phyloP scores from a whole-genome alignment of 306 rosid species.

The Ormosia semicastrata region DNA sequence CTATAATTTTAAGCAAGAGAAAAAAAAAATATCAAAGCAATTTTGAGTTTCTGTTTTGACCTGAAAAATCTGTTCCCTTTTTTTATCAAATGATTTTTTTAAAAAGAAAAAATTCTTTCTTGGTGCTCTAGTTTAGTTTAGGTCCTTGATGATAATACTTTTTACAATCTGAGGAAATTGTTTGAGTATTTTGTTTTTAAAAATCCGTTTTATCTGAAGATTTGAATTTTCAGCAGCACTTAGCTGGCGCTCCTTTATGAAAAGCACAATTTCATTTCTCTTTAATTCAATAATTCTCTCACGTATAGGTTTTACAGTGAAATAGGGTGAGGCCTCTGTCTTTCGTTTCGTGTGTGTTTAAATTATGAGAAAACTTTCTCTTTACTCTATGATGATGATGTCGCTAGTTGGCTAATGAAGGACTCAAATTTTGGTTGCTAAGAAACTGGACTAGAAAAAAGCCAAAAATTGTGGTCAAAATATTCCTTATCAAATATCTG shows the following conservation, averaged over 20 bases:
- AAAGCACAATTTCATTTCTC: neutral
- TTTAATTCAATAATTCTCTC: neutral
- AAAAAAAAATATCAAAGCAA: neutral
- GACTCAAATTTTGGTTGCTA: neutral
- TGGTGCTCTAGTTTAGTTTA: too few relatives aligned
- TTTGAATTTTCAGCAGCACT: neutral
- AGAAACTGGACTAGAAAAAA: neutral
- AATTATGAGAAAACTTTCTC: neutral
- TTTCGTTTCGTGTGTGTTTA: neutral
- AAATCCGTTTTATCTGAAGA: neutral
- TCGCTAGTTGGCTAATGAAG: neutral
- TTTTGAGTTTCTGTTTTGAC: slow-evolving; percentile 3
- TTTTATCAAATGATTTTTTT: neutral
- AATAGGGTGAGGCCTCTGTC: neutral
- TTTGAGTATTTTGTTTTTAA: neutral
- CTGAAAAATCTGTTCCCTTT: neutral
- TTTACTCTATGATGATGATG: neutral
- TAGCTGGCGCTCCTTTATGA: neutral
- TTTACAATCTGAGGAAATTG: neutral
- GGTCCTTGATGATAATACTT: neutral
- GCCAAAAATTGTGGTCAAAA: neutral
- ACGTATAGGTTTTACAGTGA: neutral
- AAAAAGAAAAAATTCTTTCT: too few relatives aligned
- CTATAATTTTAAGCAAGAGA: neutral
- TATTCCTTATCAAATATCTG: neutral